Percentiles rank a stretch among this genome's conserved stretches.
Conservation (phyloP, 2,329 filamentous ascomycete genomes). For the Aotearoamyces nothofagi region DNA sequence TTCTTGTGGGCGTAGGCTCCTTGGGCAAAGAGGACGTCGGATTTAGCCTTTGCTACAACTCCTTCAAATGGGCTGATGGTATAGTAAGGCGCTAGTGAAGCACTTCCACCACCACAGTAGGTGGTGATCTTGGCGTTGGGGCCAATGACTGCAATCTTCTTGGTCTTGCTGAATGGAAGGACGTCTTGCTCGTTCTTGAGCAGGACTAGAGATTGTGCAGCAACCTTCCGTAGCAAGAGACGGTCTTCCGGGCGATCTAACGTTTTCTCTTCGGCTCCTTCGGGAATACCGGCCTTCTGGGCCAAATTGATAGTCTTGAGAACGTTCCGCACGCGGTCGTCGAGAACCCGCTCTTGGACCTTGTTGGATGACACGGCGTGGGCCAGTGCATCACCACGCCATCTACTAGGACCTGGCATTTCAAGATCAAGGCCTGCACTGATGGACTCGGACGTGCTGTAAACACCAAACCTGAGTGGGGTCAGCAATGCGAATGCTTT, state of each 20-base stretch:
- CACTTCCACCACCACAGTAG: slow-evolving; percentile 51
- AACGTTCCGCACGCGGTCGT: slow-evolving; percentile 14
- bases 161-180: slow-evolving; percentile 36
- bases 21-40: slow-evolving; percentile 33
- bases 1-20: slow-evolving; percentile 51
- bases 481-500: slow-evolving; percentile 3
- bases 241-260: slow-evolving; percentile 19
- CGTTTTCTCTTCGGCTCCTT: slow-evolving; percentile 14
- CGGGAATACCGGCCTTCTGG: slow-evolving; percentile 12
- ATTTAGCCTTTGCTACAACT: slow-evolving; percentile 37
- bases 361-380: slow-evolving; percentile 12
- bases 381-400: slow-evolving; percentile 12
- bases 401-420: slow-evolving; percentile 36
- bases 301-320: slow-evolving; percentile 13
- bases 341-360: slow-evolving; percentile 11
- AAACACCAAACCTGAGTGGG: slow-evolving; percentile 27
- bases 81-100: slow-evolving; percentile 43
- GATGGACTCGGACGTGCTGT: slow-evolving; percentile 33
- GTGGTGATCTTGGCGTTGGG: slow-evolving; percentile 40
- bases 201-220: slow-evolving; percentile 45
- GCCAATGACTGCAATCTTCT: slow-evolving; percentile 33
- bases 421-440: slow-evolving; percentile 40
- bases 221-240: slow-evolving; percentile 36
- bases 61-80: slow-evolving; percentile 60
- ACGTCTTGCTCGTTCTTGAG: slow-evolving; percentile 45